Evolutionary conservation across 2,329 filamentous ascomycete genomes (phyloP).

Genomic region (Lachnellula cervina): DNA sequence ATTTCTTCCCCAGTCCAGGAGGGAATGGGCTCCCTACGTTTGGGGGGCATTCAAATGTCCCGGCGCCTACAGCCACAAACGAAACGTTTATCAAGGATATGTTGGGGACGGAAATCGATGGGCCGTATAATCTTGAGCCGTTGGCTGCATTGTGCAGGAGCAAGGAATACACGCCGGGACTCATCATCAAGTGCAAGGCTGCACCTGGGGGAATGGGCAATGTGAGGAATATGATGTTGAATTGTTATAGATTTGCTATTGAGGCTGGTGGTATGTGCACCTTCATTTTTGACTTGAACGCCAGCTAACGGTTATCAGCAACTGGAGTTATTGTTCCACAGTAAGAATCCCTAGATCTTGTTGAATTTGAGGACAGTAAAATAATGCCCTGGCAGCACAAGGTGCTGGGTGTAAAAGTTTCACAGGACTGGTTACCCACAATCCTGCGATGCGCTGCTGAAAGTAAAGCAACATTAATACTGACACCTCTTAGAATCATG

Average conservation of each 20-base stretch:
- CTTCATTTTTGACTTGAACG: too few relatives aligned
- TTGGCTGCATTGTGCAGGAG: conserved; percentile 1
- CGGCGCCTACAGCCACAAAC: not conserved
- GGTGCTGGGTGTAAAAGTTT: not conserved
- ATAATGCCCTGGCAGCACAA: not conserved
- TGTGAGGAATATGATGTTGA: conserved; percentile 39
- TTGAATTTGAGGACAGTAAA: not conserved
- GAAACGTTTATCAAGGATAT: not conserved
- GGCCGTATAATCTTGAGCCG: not conserved
- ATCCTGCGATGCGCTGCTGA: not conserved
- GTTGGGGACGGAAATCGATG: conserved; percentile 1
- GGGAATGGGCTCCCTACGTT: not conserved
- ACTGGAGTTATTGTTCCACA: conserved; percentile 28
- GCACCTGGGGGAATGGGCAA: conserved; percentile 38
- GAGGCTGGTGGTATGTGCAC: conserved; percentile 40
- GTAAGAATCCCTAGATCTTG: not conserved
- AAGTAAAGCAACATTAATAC: not conserved
- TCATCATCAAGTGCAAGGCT: conserved; percentile 40
- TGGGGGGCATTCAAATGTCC: not conserved
- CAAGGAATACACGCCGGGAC: conserved; percentile 15
- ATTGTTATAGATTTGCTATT: conserved; percentile 41
- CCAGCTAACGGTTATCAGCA: conserved; percentile 17
- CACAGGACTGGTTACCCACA: not conserved
- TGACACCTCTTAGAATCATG: not conserved
- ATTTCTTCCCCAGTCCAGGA: not conserved